phyloP scores from a whole-genome alignment of 1,284 basidiomycete species.

The Clitocybe nebularis region DNA sequence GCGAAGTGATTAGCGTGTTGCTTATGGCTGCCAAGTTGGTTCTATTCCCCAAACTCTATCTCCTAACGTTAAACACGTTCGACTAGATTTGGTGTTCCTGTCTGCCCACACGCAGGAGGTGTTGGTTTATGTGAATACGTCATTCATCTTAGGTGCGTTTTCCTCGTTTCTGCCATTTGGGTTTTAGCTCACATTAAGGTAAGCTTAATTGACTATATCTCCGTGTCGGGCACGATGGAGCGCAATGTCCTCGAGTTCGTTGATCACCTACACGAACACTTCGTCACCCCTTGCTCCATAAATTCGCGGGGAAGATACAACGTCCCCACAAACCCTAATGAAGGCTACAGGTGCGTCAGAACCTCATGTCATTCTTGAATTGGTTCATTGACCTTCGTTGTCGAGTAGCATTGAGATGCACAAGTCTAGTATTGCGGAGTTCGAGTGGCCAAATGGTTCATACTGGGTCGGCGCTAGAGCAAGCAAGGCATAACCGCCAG shows the following conservation, averaged over 20 bases:
- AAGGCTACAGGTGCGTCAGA: constrained; percentile 64
- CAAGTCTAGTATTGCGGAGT: constrained; percentile 66
- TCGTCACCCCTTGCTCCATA: constrained; percentile 86
- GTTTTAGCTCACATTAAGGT: too few relatives aligned
- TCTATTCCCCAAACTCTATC: neutral
- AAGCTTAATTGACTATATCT: constrained; percentile 89
- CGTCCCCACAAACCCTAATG: constrained; percentile 59
- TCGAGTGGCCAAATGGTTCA: constrained; percentile 70
- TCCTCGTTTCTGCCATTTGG: constrained; percentile 2
- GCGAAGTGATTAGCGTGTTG: constrained; percentile 90
- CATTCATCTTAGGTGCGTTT: constrained; percentile 66
- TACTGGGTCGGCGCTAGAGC: constrained; percentile 51
- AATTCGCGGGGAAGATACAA: constrained; percentile 85
- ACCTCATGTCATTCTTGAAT: neutral
- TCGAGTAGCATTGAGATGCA: constrained; percentile 70
- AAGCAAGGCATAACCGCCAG: constrained; percentile 1
- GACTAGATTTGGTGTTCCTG: constrained; percentile 73
- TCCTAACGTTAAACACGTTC: constrained; percentile 1
- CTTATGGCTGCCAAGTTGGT: constrained; percentile 88
- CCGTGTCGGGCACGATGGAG: constrained; percentile 87
- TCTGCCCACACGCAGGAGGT: constrained; percentile 94
- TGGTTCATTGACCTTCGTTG: constrained; percentile 1
- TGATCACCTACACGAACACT: constrained; percentile 93
- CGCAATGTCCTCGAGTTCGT: constrained; percentile 89
- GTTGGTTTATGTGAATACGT: constrained; percentile 95